These are phyloP conservation scores for Purpureocillium lavendulum DNA, from an alignment of 2,329 filamentous ascomycete species.

Conservation along the genomic window DNA sequence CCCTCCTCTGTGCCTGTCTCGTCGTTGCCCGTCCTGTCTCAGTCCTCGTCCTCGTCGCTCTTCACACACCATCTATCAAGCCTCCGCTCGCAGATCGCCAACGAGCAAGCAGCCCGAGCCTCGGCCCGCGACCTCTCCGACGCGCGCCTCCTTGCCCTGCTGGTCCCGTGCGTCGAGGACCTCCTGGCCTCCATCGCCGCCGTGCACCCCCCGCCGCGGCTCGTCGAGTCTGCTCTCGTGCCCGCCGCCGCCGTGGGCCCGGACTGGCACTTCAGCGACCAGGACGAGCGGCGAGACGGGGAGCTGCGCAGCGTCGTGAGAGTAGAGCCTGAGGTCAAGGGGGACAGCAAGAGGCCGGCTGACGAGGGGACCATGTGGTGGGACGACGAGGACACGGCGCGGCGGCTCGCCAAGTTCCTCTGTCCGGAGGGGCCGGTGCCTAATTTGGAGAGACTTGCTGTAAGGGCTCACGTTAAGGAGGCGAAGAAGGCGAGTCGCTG, in stretches of 20 bases:
- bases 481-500: constrained; percentile 23
- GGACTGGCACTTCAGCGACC: constrained; percentile 26
- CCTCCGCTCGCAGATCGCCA: constrained; percentile 28
- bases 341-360: constrained; percentile 8
- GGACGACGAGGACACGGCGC: constrained; percentile 35
- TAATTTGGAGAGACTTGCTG: constrained; percentile 14
- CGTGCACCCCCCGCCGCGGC: constrained; percentile 18
- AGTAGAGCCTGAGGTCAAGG: no score
- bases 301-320: constrained; percentile 23
- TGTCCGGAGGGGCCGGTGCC: constrained; percentile 22
- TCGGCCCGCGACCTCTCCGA: constrained; percentile 28
- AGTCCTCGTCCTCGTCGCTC: constrained; percentile 13
- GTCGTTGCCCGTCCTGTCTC: no score
- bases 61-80: constrained; percentile 25
- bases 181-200: constrained; percentile 30
- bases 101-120: constrained; percentile 21
- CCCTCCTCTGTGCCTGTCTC: no score
- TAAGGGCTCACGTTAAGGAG: constrained; percentile 21
- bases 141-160: constrained; percentile 25
- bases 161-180: constrained; percentile 31
- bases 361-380: constrained; percentile 34
- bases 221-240: constrained; percentile 36
- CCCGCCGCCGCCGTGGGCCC: constrained; percentile 30
- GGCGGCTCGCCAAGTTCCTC: constrained; percentile 33
- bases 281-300: constrained; percentile 17